Conservation (phyloP, 1,284 basidiomycete genomes). For the Marasmius oreades region DNA sequence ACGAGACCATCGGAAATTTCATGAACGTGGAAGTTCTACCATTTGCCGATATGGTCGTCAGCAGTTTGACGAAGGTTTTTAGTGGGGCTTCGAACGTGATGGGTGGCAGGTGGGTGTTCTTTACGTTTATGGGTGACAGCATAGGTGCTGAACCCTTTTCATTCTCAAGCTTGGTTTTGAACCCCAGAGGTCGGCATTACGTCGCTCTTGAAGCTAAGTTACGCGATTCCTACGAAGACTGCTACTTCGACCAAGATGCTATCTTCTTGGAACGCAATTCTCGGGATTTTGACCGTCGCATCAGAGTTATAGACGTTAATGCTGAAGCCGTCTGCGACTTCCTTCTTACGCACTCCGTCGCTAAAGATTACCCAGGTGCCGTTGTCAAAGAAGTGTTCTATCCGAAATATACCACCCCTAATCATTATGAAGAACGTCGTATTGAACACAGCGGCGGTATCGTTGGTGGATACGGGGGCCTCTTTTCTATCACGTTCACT, state of each 20-base stretch:
- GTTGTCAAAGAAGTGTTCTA: slow-evolving; percentile 88
- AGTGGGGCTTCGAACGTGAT: slow-evolving; percentile 95
- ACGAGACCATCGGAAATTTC: slow-evolving; percentile 97
- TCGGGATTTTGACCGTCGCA: slow-evolving; percentile 82
- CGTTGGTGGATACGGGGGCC: slow-evolving; percentile 76
- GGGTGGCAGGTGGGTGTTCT: slow-evolving; percentile 82
- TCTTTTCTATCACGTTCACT: slow-evolving; percentile 91
- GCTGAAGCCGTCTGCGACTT: slow-evolving; percentile 81
- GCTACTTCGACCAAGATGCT: slow-evolving; percentile 89
- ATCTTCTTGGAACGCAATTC: slow-evolving; percentile 98
- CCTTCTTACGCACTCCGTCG: slow-evolving; percentile 58
- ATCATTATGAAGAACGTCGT: slow-evolving; percentile 73
- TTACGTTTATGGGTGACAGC: slow-evolving; percentile 4
- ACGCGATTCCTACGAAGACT: slow-evolving; percentile 74
- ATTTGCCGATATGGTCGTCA: slow-evolving; percentile 91
- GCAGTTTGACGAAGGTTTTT: slow-evolving; percentile 93
- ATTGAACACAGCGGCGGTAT: slow-evolving; percentile 34
- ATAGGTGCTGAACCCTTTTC: background rate
- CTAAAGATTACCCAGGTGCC: slow-evolving; percentile 22
- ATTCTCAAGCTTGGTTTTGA: slow-evolving; percentile 71
- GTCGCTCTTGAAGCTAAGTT: slow-evolving; percentile 59
- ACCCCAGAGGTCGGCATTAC: slow-evolving; percentile 76
- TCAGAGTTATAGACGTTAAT: slow-evolving; percentile 80
- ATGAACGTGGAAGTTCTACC: slow-evolving; percentile 92
- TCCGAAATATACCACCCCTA: slow-evolving; percentile 77